Conservation (phyloP, 2,329 filamentous ascomycete genomes). For the Hysterium pulicare region DNA sequence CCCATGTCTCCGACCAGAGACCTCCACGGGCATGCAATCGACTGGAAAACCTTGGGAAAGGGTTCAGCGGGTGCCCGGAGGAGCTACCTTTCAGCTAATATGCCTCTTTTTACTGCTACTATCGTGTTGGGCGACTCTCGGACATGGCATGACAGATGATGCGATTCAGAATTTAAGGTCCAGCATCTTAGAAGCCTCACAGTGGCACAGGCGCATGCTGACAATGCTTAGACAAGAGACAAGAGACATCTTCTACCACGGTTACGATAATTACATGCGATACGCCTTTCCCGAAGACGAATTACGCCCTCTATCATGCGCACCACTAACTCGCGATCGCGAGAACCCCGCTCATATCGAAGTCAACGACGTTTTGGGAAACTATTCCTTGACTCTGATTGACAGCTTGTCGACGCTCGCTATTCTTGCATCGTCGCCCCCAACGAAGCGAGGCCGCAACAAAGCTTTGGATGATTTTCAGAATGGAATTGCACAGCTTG, state of each 20-base stretch:
- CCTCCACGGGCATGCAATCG: conserved; percentile 36
- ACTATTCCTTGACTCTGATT: conserved; percentile 93
- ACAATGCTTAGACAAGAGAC: conserved; percentile 42
- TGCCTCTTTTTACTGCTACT: conserved; percentile 33
- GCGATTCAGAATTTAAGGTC: conserved; percentile 38
- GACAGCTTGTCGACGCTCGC: conserved; percentile 93
- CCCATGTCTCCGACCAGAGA: conserved; percentile 33
- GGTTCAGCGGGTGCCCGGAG: conserved; percentile 20
- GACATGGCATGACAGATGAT: conserved; percentile 45
- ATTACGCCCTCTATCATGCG: conserved; percentile 81
- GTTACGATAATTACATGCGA: conserved; percentile 90
- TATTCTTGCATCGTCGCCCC: conserved; percentile 76
- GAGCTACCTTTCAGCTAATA: conserved; percentile 20
- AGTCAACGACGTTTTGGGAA: conserved; percentile 91
- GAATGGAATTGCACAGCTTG: conserved; percentile 69
- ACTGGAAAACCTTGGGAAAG: conserved; percentile 28
- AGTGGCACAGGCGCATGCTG: background rate
- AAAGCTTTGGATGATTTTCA: conserved; percentile 62
- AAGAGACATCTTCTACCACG: conserved; percentile 87
- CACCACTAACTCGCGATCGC: conserved; percentile 77
- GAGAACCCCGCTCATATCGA: conserved; percentile 76
- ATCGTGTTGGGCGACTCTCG: conserved; percentile 30
- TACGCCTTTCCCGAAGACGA: conserved; percentile 96
- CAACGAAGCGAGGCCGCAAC: conserved; percentile 53
- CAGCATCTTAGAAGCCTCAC: background rate